phyloP scores from a whole-genome alignment of 345 rosid genomes.

The Camelina hispida region DNA sequence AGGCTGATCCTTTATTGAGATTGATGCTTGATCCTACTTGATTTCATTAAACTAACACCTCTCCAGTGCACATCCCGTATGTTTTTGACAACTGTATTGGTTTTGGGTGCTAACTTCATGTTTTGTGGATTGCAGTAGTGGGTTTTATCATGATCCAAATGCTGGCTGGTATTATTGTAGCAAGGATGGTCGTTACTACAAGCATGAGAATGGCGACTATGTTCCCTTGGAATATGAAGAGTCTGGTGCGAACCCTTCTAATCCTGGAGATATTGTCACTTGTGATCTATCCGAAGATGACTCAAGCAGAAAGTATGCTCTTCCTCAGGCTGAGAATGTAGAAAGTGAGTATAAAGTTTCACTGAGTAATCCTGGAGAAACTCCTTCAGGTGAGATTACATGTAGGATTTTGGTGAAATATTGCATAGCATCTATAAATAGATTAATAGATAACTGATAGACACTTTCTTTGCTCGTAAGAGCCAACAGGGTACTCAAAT shows the following conservation, averaged over 20 bases:
- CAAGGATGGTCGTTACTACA: slow-evolving; percentile 79
- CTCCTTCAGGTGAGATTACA: slow-evolving; percentile 27
- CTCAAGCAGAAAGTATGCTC: slow-evolving; percentile 24
- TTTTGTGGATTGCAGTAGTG: slow-evolving; percentile 61
- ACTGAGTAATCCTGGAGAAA: slow-evolving; percentile 3
- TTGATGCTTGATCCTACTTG: not conserved
- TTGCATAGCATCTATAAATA: not conserved
- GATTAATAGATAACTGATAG: slow-evolving; percentile 6
- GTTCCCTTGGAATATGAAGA: slow-evolving; percentile 55
- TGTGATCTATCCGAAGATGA: slow-evolving; percentile 44
- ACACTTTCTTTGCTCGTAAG: slow-evolving; percentile 44
- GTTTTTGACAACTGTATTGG: not conserved
- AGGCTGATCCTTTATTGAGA: not conserved
- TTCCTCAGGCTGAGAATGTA: slow-evolving; percentile 25
- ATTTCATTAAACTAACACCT: not conserved
- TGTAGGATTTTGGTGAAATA: not conserved
- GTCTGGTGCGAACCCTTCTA: slow-evolving; percentile 31
- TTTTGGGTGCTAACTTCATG: slow-evolving; percentile 26
- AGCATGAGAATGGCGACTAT: slow-evolving; percentile 75
- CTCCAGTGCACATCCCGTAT: not conserved
- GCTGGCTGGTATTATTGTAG: slow-evolving; percentile 94
- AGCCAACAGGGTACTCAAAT: slow-evolving; percentile 40
- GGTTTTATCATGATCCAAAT: slow-evolving; percentile 83
- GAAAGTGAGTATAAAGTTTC: slow-evolving; percentile 42
- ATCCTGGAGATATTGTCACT: slow-evolving; percentile 33